phyloP scores from a whole-genome alignment of 2,329 filamentous ascomycete genomes.

The Neonectria ditissima region DNA sequence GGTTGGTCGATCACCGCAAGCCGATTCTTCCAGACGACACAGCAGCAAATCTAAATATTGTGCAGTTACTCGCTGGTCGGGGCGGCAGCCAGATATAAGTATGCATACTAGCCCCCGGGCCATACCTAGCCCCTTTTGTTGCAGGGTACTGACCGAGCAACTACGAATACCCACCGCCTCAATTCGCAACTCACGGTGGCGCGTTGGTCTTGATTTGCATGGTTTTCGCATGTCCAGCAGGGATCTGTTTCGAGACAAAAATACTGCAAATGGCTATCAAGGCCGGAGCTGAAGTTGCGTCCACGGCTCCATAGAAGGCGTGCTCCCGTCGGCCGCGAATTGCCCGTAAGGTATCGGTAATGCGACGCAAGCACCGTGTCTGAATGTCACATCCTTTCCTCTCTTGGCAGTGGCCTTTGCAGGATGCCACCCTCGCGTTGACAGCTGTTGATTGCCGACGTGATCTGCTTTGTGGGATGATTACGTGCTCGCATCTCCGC shows the following conservation, averaged over 20 bases:
- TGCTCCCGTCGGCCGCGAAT: neutral
- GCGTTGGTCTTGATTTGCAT: no score
- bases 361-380: neutral
- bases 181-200: neutral
- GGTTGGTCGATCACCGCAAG: neutral
- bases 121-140: neutral
- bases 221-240: neutral
- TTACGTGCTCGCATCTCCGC: constrained; percentile 10
- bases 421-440: neutral
- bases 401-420: neutral
- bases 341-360: neutral
- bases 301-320: neutral
- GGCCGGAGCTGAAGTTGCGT: neutral
- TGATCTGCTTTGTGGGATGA: constrained; percentile 2
- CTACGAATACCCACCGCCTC: neutral
- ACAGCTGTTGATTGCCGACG: neutral
- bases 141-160: neutral
- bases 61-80: neutral
- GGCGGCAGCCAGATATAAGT: neutral
- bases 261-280: neutral
- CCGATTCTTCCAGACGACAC: neutral
- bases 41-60: no score
- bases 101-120: neutral
- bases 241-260: neutral
- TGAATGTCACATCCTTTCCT: constrained; percentile 2